These are phyloP conservation scores for Paecilomyces dactylethromorphus DNA, from an alignment of 2,329 filamentous ascomycete species.

Conservation along the genomic window DNA sequence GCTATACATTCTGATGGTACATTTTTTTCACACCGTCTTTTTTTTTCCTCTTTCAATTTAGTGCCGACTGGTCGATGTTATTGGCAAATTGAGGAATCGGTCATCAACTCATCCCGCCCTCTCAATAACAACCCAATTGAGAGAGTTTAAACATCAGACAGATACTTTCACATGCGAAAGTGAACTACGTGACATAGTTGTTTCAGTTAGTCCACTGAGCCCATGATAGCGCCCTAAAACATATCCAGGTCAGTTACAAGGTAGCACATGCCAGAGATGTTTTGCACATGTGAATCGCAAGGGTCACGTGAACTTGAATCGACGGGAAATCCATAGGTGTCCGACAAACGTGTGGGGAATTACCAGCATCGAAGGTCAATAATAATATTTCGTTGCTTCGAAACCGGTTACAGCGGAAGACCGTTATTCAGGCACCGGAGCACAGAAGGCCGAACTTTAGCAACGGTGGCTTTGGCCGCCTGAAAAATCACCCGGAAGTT, in stretches of 20 bases:
- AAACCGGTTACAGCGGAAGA: neutral
- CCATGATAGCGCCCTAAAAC: neutral
- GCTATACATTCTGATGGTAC: neutral
- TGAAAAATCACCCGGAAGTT: neutral
- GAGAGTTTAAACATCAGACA: no score
- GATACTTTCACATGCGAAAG: neutral
- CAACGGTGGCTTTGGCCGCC: neutral
- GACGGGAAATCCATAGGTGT: neutral
- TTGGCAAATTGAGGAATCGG: neutral
- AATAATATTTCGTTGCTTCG: neutral
- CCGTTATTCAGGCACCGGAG: neutral
- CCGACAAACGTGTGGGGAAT: neutral
- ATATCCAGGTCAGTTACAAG: neutral
- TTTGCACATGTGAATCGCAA: neutral
- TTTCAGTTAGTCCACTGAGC: neutral
- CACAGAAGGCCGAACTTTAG: neutral
- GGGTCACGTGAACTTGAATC: neutral
- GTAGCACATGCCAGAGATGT: neutral
- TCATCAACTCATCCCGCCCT: neutral
- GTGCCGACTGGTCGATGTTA: neutral
- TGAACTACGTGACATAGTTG: neutral
- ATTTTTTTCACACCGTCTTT: neutral
- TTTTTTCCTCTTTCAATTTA: neutral
- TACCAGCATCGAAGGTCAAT: neutral
- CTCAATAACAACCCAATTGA: neutral